Conservation (phyloP, 75 land plant species). For the Selaginella tamariscina region DNA sequence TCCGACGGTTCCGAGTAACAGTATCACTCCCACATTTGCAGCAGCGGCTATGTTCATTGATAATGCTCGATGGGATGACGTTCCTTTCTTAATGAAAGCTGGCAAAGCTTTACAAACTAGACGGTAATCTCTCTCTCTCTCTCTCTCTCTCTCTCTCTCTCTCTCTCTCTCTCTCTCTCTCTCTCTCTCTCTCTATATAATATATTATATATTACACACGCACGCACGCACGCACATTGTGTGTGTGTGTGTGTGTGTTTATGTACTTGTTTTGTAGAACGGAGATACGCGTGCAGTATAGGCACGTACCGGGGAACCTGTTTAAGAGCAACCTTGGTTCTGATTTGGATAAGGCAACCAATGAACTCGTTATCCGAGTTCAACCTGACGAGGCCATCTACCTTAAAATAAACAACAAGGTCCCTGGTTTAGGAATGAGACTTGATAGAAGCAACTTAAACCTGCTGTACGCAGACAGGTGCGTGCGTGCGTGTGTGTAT, state of each 20-base stretch:
- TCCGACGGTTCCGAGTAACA: conserved; percentile 75
- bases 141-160: neutral
- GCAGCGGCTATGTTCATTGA: conserved; percentile 94
- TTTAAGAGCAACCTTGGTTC: conserved; percentile 65
- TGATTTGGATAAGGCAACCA: conserved; percentile 79
- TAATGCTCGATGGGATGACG: conserved; percentile 98
- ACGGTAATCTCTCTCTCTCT: conserved; percentile 31
- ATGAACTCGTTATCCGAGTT: conserved; percentile 82
- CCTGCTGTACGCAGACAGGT: conserved; percentile 83
- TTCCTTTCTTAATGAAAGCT: conserved; percentile 96
- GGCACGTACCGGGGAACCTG: conserved; percentile 86
- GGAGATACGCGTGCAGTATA: conserved; percentile 86
- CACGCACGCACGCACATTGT: too few species aligned
- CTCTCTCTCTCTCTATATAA: neutral
- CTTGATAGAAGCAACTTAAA: conserved; percentile 80
- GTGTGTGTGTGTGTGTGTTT: too few species aligned
- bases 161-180: neutral
- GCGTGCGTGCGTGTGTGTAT: too few species aligned
- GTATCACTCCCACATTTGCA: conserved; percentile 93
- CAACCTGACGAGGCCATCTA: conserved; percentile 98
- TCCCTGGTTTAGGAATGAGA: conserved; percentile 90
- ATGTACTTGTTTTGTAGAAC: conserved; percentile 38
- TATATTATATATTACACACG: neutral
- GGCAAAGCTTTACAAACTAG: conserved; percentile 79
- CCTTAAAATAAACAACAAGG: conserved; percentile 89